These are phyloP conservation scores for Botrytis pseudocinerea DNA, from an alignment of 2,329 filamentous ascomycete genomes.

Conservation along the genomic window DNA sequence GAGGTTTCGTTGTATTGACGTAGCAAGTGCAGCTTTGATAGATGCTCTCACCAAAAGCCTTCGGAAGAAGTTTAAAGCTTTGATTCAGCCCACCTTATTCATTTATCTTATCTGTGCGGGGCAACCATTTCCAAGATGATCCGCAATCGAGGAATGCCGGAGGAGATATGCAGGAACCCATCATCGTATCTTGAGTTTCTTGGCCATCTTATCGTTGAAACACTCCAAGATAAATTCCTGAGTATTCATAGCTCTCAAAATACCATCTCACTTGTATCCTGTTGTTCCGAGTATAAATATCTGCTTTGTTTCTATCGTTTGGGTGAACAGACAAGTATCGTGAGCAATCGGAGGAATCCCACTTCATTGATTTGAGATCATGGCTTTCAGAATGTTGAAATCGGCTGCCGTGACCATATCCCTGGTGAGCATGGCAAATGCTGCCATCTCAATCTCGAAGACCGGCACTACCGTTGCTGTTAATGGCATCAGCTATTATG, in stretches of 20 bases:
- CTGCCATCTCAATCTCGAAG: conserved; percentile 21
- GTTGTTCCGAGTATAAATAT: conserved; percentile 12
- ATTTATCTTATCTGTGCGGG: conserved; percentile 22
- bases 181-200: not conserved
- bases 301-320: not conserved
- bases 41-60: not conserved
- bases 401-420: conserved; percentile 12
- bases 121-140: not conserved
- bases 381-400: conserved; percentile 19
- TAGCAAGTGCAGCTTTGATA: not conserved
- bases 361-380: not conserved
- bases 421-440: conserved; percentile 14
- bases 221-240: not conserved
- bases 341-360: not conserved
- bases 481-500: conserved; percentile 42
- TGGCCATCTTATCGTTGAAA: conserved; percentile 11
- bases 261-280: not conserved
- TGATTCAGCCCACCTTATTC: conserved; percentile 3
- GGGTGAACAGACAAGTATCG: not conserved
- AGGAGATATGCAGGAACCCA: conserved; percentile 11
- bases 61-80: not conserved
- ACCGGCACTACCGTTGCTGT: conserved; percentile 28
- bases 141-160: conserved; percentile 1
- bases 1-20: not conserved
- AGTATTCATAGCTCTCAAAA: not conserved